These are phyloP conservation scores for Talaromyces sp. DNA, from an alignment of 2,329 filamentous ascomycete species.

Conservation along the genomic window DNA sequence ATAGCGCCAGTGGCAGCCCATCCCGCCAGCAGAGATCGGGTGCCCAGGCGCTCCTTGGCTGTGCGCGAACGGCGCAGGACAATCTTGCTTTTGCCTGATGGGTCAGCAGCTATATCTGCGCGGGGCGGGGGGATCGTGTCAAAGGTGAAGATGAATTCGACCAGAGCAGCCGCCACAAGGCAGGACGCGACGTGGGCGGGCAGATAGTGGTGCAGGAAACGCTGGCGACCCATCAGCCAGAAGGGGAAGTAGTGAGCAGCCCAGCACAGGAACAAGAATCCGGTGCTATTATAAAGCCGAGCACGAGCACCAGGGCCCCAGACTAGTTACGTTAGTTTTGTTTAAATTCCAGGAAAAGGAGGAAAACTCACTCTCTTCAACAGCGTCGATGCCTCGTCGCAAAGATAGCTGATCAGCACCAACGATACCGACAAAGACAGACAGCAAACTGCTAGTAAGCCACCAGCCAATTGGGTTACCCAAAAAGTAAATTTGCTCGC, in stretches of 20 bases:
- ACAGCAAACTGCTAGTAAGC: slow-evolving; percentile 85
- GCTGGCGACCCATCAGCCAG: slow-evolving; percentile 94
- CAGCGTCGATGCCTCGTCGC: slow-evolving; percentile 83
- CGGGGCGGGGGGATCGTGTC: slow-evolving; percentile 61
- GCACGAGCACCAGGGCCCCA: slow-evolving; percentile 69
- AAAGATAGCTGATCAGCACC: slow-evolving; percentile 90
- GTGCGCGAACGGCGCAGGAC: slow-evolving; percentile 55
- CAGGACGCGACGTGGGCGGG: slow-evolving; percentile 88
- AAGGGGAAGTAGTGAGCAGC: slow-evolving; percentile 96
- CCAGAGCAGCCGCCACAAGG: slow-evolving; percentile 80
- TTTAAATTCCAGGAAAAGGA: slow-evolving; percentile 1
- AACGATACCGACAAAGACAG: slow-evolving; percentile 87
- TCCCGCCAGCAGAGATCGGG: slow-evolving; percentile 67
- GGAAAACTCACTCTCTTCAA: slow-evolving; percentile 76
- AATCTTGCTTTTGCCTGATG: slow-evolving; percentile 38
- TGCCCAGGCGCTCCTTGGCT: slow-evolving; percentile 74
- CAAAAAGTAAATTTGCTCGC: slow-evolving; percentile 96
- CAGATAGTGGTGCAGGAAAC: slow-evolving; percentile 97
- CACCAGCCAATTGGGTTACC: slow-evolving; percentile 98
- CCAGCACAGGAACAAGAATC: slow-evolving; percentile 98
- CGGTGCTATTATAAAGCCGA: slow-evolving; percentile 94
- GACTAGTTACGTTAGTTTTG: slow-evolving; percentile 21
- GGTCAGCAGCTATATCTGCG: slow-evolving; percentile 30
- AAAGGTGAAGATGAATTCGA: slow-evolving; percentile 94
- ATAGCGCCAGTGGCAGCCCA: slow-evolving; percentile 76